These are phyloP conservation scores for Penicillium sp. DNA, from an alignment of 2,329 filamentous ascomycete genomes.

Conservation along the genomic window DNA sequence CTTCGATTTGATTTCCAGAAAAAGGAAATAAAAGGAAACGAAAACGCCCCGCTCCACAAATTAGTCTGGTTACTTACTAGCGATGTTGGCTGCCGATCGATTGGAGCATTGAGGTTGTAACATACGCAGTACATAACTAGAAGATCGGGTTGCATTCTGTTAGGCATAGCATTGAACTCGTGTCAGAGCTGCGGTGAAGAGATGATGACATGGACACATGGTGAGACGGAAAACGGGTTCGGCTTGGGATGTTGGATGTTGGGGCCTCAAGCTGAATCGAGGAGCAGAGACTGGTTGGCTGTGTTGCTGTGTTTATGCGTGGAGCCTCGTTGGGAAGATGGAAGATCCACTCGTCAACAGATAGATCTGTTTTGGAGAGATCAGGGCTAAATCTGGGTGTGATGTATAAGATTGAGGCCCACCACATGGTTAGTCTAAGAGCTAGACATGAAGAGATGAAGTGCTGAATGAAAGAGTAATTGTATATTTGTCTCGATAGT, in stretches of 20 bases:
- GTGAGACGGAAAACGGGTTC: constrained; percentile 3
- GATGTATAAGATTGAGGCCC: constrained; percentile 24
- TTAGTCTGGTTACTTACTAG: constrained; percentile 1
- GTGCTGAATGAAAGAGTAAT: neutral
- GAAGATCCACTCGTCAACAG: constrained; percentile 13
- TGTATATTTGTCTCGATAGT: too few species aligned
- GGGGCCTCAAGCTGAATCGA: constrained; percentile 1
- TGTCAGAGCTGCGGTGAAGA: constrained; percentile 3
- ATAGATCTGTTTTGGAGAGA: constrained; percentile 24
- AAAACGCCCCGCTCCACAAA: neutral
- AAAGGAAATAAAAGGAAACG: neutral
- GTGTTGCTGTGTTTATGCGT: neutral
- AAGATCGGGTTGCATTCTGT: neutral
- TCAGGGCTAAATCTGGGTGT: constrained; percentile 14
- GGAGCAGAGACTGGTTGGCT: neutral
- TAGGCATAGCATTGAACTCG: neutral
- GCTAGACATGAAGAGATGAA: neutral
- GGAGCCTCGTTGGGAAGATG: neutral
- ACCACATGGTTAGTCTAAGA: too few species aligned
- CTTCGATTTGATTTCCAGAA: too few species aligned
- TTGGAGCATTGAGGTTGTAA: neutral
- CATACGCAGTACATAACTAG: neutral
- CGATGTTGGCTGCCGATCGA: neutral
- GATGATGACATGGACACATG: constrained; percentile 14
- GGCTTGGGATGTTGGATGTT: constrained; percentile 14